Base-by-base conservation (phyloP, 2,329 filamentous ascomycete species). In the Colletotrichum somersetense region DNA sequence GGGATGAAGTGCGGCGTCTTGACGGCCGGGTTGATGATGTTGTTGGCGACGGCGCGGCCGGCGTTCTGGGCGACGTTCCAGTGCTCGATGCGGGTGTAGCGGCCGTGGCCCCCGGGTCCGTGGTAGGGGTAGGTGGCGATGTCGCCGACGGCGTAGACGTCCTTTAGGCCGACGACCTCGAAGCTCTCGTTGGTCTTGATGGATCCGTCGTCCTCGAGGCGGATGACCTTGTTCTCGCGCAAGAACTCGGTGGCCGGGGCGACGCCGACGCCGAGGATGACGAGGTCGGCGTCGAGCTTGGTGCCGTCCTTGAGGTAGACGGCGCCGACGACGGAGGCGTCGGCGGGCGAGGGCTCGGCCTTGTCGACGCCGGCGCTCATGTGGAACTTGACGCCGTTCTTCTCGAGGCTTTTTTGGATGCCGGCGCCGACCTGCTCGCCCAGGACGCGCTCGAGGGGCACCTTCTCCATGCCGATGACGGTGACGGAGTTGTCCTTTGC, bases 41-140 rank as follows among this genome's bases (percentile, higher is more conserved):
- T 89, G 64, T 87, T 86, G 1, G 95, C 96, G 1, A 92, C 96
- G 33, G 89, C 88, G 55, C 96, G 93, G 3, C 96, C 96, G 1
- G 93, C 87, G 78, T 98, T 98, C 79, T 98, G 96, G 5, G 96
- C 96, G 3, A 99, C 96, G 82, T 98, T 96, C 96, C 96, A 99
- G 81, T 99, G 96, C 86, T 99, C 96, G 79, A 98, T 98, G 74
- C 96, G 92, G 0, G 92, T 89, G 23, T 88, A 87, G 56, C 87
- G 87, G 74, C 93, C 94, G 20, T 92, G 88, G 35, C 94, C 92
- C 33, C 93, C 95, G 0, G 96, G 96, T 1, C 96, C 96, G 80
- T 94, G 89, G 85, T 99, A 99, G 0, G 96, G 96, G 81, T 94
- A 98, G 0, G 93, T 95, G 16, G 96, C 95, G 74, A 99, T 98